Conservation (phyloP, 2,329 filamentous ascomycete species). For the Huntiella decipiens region DNA sequence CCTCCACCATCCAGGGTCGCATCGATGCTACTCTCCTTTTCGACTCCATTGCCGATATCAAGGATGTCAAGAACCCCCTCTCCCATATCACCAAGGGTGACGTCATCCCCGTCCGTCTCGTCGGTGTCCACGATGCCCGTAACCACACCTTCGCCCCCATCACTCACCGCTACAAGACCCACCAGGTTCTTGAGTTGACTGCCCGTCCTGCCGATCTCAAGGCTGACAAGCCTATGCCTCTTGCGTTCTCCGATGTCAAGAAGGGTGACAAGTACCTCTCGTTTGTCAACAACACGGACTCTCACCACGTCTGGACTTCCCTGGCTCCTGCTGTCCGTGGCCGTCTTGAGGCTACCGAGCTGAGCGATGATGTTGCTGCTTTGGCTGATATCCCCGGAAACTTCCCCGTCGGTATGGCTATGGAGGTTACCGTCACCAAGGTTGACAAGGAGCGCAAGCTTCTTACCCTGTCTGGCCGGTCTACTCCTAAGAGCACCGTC, state of each 20-base stretch:
- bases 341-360: slow-evolving; percentile 61
- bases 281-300: slow-evolving; percentile 76
- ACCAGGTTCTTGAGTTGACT: slow-evolving; percentile 73
- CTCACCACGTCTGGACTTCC: slow-evolving; percentile 75
- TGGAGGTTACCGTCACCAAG: slow-evolving; percentile 59
- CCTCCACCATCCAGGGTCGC: slow-evolving; percentile 61
- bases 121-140: slow-evolving; percentile 76
- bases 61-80: slow-evolving; percentile 65
- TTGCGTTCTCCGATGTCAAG: slow-evolving; percentile 55
- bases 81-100: slow-evolving; percentile 39
- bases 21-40: slow-evolving; percentile 85
- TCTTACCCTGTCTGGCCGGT: slow-evolving; percentile 50
- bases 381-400: slow-evolving; percentile 56
- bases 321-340: slow-evolving; percentile 76
- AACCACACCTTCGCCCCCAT: slow-evolving; percentile 86
- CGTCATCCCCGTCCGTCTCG: slow-evolving; percentile 51
- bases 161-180: slow-evolving; percentile 62
- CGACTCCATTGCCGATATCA: slow-evolving; percentile 71
- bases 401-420: slow-evolving; percentile 78
- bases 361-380: slow-evolving; percentile 69
- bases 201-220: slow-evolving; percentile 52
- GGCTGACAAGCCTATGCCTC: slow-evolving; percentile 23
- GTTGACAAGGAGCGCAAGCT: slow-evolving; percentile 56
- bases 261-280: slow-evolving; percentile 55
- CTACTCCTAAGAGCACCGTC: slow-evolving; percentile 23